phyloP scores from a whole-genome alignment of 805 yeast genomes.

The Candida odintsovae region DNA sequence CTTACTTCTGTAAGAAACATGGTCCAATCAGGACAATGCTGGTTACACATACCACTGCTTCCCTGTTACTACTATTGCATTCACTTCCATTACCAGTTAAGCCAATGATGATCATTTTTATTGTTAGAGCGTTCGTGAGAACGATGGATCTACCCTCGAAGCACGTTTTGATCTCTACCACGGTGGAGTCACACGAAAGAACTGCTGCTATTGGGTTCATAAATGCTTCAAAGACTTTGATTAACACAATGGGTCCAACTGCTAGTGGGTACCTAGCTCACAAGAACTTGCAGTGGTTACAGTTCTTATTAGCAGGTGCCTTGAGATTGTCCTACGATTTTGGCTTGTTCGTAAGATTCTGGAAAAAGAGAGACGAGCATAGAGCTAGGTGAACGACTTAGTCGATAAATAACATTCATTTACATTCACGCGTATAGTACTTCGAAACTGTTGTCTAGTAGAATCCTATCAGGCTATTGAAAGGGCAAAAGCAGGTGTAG shows the following conservation, averaged over 20 bases:
- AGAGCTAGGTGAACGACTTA: not conserved
- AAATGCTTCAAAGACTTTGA: slow-evolving; percentile 37
- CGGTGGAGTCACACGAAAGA: slow-evolving; percentile 34
- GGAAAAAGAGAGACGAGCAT: slow-evolving; percentile 11
- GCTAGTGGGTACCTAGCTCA: slow-evolving; percentile 36
- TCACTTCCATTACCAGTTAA: slow-evolving; percentile 33
- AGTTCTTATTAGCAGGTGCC: slow-evolving; percentile 36
- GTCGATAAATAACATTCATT: not conserved
- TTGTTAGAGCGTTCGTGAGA: slow-evolving; percentile 33
- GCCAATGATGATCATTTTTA: slow-evolving; percentile 26
- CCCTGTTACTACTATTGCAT: slow-evolving; percentile 31
- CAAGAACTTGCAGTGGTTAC: slow-evolving; percentile 33
- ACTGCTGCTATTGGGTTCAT: slow-evolving; percentile 40
- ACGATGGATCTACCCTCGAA: slow-evolving; percentile 46
- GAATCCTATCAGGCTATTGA: too few relatives aligned
- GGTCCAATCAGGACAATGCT: slow-evolving; percentile 44
- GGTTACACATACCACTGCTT: slow-evolving; percentile 38
- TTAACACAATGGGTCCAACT: slow-evolving; percentile 37
- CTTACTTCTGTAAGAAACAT: slow-evolving; percentile 35
- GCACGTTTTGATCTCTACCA: slow-evolving; percentile 39
- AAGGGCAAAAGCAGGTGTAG: too few relatives aligned
- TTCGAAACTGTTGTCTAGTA: not conserved
- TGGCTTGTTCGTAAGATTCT: slow-evolving; percentile 30
- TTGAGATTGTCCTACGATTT: slow-evolving; percentile 36
- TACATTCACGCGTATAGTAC: too few relatives aligned